Evolutionary conservation across 2,329 filamentous ascomycete species (phyloP).

Genomic region (Tolypocladium ophioglossoides): DNA sequence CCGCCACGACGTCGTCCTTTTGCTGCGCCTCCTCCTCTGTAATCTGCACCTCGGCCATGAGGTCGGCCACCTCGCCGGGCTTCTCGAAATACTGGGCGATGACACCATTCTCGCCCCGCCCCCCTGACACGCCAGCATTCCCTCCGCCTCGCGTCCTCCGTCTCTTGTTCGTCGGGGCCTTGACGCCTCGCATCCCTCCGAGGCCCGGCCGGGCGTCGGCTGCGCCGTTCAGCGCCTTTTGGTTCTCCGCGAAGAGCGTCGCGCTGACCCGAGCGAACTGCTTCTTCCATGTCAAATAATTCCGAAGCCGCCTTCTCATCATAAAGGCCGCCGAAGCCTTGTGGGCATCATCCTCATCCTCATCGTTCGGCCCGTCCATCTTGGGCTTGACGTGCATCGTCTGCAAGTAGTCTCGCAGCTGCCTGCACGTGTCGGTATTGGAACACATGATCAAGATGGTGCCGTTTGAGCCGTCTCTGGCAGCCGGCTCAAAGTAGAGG

Average conservation of each 20-base stretch:
- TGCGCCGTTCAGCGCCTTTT: conserved; percentile 61
- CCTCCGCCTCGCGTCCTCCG: conserved; percentile 75
- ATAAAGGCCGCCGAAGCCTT: conserved; percentile 71
- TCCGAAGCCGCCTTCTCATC: conserved; percentile 79
- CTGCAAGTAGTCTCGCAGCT: conserved; percentile 83
- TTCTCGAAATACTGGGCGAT: conserved; percentile 73
- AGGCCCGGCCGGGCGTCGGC: conserved; percentile 42
- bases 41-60: conserved; percentile 76
- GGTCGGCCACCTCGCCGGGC: conserved; percentile 66
- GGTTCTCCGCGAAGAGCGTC: conserved; percentile 67
- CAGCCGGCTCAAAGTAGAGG: conserved; percentile 67
- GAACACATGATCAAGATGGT: conserved; percentile 93
- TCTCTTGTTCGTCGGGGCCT: conserved; percentile 71
- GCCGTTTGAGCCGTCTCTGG: conserved; percentile 78
- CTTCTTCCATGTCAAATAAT: conserved; percentile 83
- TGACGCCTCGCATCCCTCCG: conserved; percentile 41
- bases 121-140: conserved; percentile 41
- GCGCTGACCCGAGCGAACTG: conserved; percentile 80
- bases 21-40: conserved; percentile 65
- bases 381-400: conserved; percentile 69
- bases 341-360: conserved; percentile 39
- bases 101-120: conserved; percentile 61
- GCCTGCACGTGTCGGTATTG: conserved; percentile 74
- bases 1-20: conserved; percentile 62
- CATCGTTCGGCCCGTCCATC: conserved; percentile 25